Evolutionary conservation across 495 filamentous ascomycete genomes (phyloP).

Genomic region (Apodospora peruviana): DNA sequence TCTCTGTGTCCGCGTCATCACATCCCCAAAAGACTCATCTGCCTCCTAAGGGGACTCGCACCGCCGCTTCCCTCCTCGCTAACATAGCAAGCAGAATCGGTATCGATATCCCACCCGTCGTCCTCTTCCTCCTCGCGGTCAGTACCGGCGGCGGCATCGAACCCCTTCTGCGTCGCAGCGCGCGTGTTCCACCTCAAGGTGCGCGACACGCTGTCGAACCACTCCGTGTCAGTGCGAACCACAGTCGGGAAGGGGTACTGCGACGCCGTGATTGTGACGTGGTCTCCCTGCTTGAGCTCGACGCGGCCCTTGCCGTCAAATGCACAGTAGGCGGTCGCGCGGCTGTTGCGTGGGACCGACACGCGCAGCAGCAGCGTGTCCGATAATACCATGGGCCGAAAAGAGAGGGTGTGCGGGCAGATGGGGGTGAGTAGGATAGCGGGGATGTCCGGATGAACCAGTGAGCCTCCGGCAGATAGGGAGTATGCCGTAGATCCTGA

Average conservation of each 20-base stretch:
- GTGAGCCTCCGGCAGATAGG: conserved; percentile 88
- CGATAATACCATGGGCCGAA: conserved; percentile 97
- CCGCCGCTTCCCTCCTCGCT: conserved; percentile 56
- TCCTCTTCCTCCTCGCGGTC: conserved; percentile 40
- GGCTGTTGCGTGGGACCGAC: conserved; percentile 73
- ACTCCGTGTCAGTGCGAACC: conserved; percentile 71
- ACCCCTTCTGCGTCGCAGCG: conserved; percentile 79
- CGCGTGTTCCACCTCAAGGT: conserved; percentile 91
- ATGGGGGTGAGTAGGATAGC: conserved; percentile 97
- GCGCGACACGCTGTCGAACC: conserved; percentile 89
- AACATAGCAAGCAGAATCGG: conserved; percentile 62
- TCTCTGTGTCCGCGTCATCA: too few species aligned
- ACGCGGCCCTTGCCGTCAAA: conserved; percentile 96
- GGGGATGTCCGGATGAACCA: conserved; percentile 95
- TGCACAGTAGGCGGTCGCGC: conserved; percentile 88
- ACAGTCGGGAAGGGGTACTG: conserved; percentile 97
- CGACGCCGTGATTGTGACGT: conserved; percentile 87
- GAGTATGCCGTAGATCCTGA: conserved; percentile 88
- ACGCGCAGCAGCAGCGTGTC: conserved; percentile 88
- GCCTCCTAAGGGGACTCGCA: conserved; percentile 61
- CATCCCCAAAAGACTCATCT: conserved; percentile 58
- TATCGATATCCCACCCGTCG: conserved; percentile 76
- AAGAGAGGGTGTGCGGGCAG: conserved; percentile 93
- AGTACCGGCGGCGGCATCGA: conserved; percentile 44
- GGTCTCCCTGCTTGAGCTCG: conserved; percentile 85